Base-by-base conservation (phyloP, 345 rosid species). In the Citrus reticulata region DNA sequence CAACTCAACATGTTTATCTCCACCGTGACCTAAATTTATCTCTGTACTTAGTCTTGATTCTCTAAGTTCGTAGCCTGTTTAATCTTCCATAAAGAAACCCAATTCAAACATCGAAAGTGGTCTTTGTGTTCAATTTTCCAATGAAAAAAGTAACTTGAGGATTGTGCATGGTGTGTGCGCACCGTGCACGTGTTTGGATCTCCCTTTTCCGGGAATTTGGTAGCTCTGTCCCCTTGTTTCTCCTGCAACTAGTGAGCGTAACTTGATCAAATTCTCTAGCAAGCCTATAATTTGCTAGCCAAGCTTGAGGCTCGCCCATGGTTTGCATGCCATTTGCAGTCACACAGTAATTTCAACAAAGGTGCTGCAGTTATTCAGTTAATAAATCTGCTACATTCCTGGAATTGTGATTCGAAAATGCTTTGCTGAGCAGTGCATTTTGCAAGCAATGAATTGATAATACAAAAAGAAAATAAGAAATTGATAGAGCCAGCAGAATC, bases 161-260 rank as follows among this genome's bases (percentile, higher is more conserved):
- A 34, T 5, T 58, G 76, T 55, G 64, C 55, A 39, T 39, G n/a
- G 2, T 46, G 51, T 11, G 17, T 11, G 51, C 13, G 51, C 51
- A 13, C 16, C 51, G 17, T 46, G 51, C 51, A 46, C 51, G 65
- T 60, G 60, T 59, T 66, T 77, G 75, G 46, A 32, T 40, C 20
- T 57, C 7, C 55, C 29, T 57, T 78, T 70, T 32, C 70, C 75
- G 35, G 62, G 76, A 78, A 78, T 70, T 65, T 61, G 75, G 80
- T 30, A 9, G 69, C 29, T 7, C 51, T 60, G 68, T 81, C 63
- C 71, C 5, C 71, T 72, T 73, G 58, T 67, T 22, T 24, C 76
- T 68, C 30, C 68, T 58, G 61, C 69, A 30, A 49, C 19, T 68
- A n/a, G 73, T 25, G 37, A n/a, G 73, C 9, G 37, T 16, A 40